Evolutionary conservation across 2,329 filamentous ascomycete genomes (phyloP), one percentile per base, ranked within the genome.

Genomic region (Myrmaecium sp.): DNA sequence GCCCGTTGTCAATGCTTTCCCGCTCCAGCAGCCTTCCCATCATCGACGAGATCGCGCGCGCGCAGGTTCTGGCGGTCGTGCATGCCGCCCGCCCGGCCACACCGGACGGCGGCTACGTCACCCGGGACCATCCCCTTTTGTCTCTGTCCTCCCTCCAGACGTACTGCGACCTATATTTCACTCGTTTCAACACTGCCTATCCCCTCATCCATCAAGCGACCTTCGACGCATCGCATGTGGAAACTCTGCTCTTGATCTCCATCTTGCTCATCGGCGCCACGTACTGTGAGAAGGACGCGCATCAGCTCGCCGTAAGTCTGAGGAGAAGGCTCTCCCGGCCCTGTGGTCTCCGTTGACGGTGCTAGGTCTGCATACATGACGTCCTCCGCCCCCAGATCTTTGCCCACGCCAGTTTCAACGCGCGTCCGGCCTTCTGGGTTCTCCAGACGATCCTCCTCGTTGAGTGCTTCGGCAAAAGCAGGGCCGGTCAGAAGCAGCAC

Each of bases 391-490:
- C 65, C 5, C 61, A 64, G 22, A 67, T 74, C n/a, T 64, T 74
- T 28, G 59, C 60, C 7, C 64, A 69, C 38, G 47, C 55, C 1
- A 59, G 58, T 0, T 74, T 74, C 39, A 67, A 57, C 1, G 53
- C 68, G 0, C 58, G 61, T n/a, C 68, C 69, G 0, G 58, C 66
- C 13, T 47, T 74, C 0, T 74, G 68, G 69, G 60, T 69, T 0
- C 36, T 74, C 1, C 67, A 74, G 32, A 65, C 66, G 0, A 69
- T 74, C 17, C 44, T 74, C 6, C 46, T 74, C 0, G 66, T 73
- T 0, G 69, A 74, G 34, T 73, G 69, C 34, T 73, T 74, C 29
- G 69, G 69, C 3, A 74, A 74, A 40, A 69, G 64, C 19, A 52
- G 68, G 29, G 68, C 68, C 0, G 69, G 69, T 0, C 67, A 69